Conservation (phyloP, 176 grass and related monocot genomes). For the Panicum miliaceum region DNA sequence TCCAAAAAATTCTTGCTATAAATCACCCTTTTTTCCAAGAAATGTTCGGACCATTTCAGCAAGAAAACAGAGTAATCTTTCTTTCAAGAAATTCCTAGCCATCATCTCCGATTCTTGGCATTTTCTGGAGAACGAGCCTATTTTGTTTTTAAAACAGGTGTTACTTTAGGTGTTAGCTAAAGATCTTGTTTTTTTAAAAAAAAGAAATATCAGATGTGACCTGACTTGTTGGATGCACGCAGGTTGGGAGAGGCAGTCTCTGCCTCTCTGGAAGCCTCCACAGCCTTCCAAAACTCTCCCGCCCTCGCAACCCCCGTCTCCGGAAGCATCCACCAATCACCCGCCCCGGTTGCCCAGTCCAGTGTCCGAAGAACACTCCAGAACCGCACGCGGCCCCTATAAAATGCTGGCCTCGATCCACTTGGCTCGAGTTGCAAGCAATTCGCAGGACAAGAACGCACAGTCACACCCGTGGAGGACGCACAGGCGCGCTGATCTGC, state of each 20-base stretch:
- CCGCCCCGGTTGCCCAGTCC: neutral
- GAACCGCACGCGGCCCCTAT: neutral
- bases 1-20: too few relatives aligned
- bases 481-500: neutral
- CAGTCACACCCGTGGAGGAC: neutral
- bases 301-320: neutral
- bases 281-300: constrained; percentile 37
- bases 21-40: neutral
- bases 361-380: constrained; percentile 32
- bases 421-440: neutral
- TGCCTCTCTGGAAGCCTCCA: constrained; percentile 39
- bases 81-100: neutral
- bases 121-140: neutral
- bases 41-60: neutral
- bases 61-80: neutral
- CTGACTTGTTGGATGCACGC: neutral
- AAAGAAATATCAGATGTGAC: neutral
- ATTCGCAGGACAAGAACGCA: neutral
- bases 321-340: constrained; percentile 28
- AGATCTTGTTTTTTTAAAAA: neutral
- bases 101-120: neutral
- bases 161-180: neutral
- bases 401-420: neutral
- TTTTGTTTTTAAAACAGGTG: neutral
- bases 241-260: neutral